These are phyloP conservation scores for Cutaneotrichosporon cavernicola DNA, from an alignment of 1,284 basidiomycete species.

Conservation along the genomic window DNA sequence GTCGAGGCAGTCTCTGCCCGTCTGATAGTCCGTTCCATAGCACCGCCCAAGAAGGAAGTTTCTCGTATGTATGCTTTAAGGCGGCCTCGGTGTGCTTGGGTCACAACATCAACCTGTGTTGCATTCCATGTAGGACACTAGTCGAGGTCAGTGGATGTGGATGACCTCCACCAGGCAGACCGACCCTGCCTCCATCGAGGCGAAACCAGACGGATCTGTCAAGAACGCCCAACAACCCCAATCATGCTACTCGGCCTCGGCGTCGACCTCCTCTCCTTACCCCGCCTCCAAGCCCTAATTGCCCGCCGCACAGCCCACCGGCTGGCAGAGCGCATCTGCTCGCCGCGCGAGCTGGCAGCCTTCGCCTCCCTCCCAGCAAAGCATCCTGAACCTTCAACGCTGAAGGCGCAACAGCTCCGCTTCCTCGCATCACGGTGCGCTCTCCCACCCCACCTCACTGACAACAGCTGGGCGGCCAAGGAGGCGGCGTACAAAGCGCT, in stretches of 20 bases:
- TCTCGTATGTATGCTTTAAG: no score
- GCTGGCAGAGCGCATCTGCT: conserved; percentile 66
- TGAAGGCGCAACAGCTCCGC: conserved; percentile 5
- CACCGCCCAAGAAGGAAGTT: not conserved
- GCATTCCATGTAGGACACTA: no score
- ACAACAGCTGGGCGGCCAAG: conserved; percentile 73
- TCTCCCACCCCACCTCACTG: not conserved
- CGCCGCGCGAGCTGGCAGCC: conserved; percentile 37
- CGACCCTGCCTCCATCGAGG: not conserved
- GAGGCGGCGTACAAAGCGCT: conserved; percentile 89
- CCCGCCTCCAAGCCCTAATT: conserved; percentile 63
- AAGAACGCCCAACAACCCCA: not conserved
- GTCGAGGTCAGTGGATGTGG: not conserved
- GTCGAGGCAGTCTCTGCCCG: not conserved
- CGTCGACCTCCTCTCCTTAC: conserved; percentile 70
- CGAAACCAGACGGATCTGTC: not conserved
- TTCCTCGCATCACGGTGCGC: conserved; percentile 20
- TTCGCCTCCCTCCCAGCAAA: conserved; percentile 9
- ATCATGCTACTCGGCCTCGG: conserved; percentile 68
- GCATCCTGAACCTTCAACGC: conserved; percentile 7
- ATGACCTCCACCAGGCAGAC: conserved; percentile 1
- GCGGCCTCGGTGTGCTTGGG: not conserved
- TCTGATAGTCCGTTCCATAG: not conserved
- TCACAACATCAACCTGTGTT: not conserved
- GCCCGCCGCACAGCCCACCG: conserved; percentile 57